Conservation (phyloP, 768 basidiomycete genomes). For the Lactarius evosmus region DNA sequence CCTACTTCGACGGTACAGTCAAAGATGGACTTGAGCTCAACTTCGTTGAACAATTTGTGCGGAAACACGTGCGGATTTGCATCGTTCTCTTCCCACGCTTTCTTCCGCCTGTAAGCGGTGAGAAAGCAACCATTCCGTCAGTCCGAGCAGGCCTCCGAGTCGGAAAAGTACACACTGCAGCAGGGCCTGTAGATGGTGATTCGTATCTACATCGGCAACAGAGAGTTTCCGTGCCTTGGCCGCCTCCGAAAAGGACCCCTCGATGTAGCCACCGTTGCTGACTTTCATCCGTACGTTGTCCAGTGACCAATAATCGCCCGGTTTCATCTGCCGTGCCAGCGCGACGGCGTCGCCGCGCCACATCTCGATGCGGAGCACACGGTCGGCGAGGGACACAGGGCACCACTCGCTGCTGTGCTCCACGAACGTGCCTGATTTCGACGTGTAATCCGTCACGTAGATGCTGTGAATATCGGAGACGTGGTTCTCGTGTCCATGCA, state of each 20-base stretch:
- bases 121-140: background rate
- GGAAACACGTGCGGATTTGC: slow-evolving; percentile 24
- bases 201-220: slow-evolving; percentile 12
- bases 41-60: slow-evolving; percentile 24
- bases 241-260: slow-evolving; percentile 25
- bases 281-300: slow-evolving; percentile 27
- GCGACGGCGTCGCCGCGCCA: slow-evolving; percentile 25
- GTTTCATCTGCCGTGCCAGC: slow-evolving; percentile 23
- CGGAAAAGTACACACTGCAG: slow-evolving; percentile 18
- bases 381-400: slow-evolving; percentile 19
- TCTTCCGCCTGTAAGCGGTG: slow-evolving; percentile 23
- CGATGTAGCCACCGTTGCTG: slow-evolving; percentile 15
- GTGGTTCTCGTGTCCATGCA: slow-evolving; percentile 22
- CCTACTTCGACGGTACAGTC: slow-evolving; percentile 28
- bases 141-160: background rate
- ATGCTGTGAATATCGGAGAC: slow-evolving; percentile 23
- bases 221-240: slow-evolving; percentile 24
- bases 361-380: slow-evolving; percentile 28
- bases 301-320: slow-evolving; percentile 28
- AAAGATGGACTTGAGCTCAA: slow-evolving; percentile 17
- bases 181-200: slow-evolving; percentile 11
- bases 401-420: slow-evolving; percentile 24
- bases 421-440: slow-evolving; percentile 13
- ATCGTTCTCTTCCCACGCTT: slow-evolving; percentile 26
- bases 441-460: slow-evolving; percentile 29